phyloP scores from a whole-genome alignment of 2,329 filamentous ascomycete genomes.

The Dactylellina parvicollis region DNA sequence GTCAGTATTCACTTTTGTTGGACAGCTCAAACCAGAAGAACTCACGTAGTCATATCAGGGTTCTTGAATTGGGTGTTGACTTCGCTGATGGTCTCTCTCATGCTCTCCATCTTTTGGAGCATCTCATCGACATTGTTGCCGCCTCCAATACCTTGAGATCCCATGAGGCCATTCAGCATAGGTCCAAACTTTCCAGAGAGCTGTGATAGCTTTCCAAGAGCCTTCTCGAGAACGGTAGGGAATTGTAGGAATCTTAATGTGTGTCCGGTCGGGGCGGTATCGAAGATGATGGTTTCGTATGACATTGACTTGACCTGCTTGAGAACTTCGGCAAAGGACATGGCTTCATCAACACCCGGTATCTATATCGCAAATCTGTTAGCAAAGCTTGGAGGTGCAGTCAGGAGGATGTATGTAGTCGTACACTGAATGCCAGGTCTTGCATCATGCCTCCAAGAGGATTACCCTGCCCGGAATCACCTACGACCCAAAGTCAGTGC shows the following conservation, averaged over 20 bases:
- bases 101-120: conserved; percentile 90
- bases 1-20: background rate
- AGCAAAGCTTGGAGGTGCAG: conserved; percentile 3
- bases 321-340: conserved; percentile 98
- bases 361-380: conserved; percentile 70
- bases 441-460: conserved; percentile 97
- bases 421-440: conserved; percentile 91
- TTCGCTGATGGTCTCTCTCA: conserved; percentile 91
- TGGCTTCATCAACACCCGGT: conserved; percentile 97
- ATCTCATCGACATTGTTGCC: conserved; percentile 74
- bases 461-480: conserved; percentile 55
- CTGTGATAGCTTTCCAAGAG: conserved; percentile 94
- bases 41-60: conserved; percentile 68
- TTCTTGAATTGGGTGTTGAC: conserved; percentile 99
- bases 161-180: conserved; percentile 92
- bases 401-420: conserved; percentile 59
- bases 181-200: conserved; percentile 94
- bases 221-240: conserved; percentile 96
- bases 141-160: conserved; percentile 70
- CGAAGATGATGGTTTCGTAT: conserved; percentile 99
- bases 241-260: conserved; percentile 98
- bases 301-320: conserved; percentile 99
- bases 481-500: conserved; percentile 31
- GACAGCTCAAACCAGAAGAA: background rate
- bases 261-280: conserved; percentile 96